Evolutionary conservation across 345 rosid genomes (phyloP).

Genomic region (Eutrema heterophyllum): DNA sequence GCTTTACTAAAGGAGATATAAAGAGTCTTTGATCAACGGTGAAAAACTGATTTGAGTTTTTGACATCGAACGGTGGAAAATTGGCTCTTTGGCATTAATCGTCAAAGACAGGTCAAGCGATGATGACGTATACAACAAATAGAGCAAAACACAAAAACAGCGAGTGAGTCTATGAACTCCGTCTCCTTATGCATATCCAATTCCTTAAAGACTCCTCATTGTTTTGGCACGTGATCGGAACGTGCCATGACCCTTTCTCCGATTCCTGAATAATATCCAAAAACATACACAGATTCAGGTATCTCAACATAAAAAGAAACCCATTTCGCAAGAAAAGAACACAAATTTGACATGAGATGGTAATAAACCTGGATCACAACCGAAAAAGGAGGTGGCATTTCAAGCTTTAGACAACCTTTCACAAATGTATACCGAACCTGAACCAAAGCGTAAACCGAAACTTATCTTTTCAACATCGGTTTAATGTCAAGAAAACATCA

Average conservation of each 20-base stretch:
- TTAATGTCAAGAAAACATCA: neutral
- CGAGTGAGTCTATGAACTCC: neutral
- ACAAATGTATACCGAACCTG: conserved; percentile 74
- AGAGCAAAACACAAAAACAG: neutral
- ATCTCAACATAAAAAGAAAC: neutral
- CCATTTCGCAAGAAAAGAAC: neutral
- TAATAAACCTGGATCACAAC: conserved; percentile 61
- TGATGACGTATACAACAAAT: neutral
- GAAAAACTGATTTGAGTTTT: neutral
- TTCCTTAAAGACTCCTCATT: conserved; percentile 32
- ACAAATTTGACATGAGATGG: neutral
- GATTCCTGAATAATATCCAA: conserved; percentile 54
- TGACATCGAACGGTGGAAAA: neutral
- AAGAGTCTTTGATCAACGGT: neutral
- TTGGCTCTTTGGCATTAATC: neutral
- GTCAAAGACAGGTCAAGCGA: neutral
- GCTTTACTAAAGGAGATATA: no score
- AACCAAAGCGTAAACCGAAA: neutral
- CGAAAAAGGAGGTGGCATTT: conserved; percentile 65
- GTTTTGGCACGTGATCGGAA: conserved; percentile 41
- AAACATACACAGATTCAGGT: neutral
- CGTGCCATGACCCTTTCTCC: conserved; percentile 88
- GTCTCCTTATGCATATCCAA: conserved; percentile 57
- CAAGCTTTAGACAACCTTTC: conserved; percentile 59
- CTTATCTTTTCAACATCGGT: neutral